phyloP scores from a whole-genome alignment of 164 flowering plant genomes.

The Cinnamomum chago region DNA sequence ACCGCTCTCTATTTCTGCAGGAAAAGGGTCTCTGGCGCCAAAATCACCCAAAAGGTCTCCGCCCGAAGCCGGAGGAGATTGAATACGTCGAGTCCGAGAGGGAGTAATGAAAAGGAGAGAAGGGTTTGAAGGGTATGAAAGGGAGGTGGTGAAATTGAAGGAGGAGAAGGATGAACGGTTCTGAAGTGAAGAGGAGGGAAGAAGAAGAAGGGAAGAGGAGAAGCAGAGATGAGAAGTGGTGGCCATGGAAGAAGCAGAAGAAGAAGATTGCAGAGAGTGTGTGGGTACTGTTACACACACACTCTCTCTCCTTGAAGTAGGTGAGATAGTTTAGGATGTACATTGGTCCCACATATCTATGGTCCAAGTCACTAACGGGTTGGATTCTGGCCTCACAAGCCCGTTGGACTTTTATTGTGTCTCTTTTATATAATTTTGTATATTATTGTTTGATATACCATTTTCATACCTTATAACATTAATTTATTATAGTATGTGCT shows the following conservation, averaged over 20 bases:
- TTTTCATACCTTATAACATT: too few species aligned
- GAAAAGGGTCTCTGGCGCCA: slow-evolving; percentile 92
- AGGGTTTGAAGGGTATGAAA: background rate
- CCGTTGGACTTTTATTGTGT: too few species aligned
- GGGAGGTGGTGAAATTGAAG: background rate
- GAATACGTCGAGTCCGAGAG: background rate
- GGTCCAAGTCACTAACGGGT: too few species aligned
- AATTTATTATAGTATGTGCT: too few species aligned
- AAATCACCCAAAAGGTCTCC: slow-evolving; percentile 64
- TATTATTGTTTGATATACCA: too few species aligned
- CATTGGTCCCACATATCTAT: too few species aligned
- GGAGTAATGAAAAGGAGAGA: background rate
- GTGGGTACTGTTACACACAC: too few species aligned
- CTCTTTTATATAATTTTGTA: too few species aligned
- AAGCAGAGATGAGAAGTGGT: slow-evolving; percentile 7
- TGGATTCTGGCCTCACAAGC: too few species aligned
- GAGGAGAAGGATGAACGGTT: slow-evolving; percentile 2
- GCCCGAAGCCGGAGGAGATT: slow-evolving; percentile 1
- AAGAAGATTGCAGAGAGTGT: background rate
- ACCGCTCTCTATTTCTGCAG: slow-evolving; percentile 63
- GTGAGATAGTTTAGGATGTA: too few species aligned
- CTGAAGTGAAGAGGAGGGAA: background rate
- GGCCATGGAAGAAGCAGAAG: slow-evolving; percentile 12
- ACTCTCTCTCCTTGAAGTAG: too few species aligned
- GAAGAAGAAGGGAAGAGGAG: slow-evolving; percentile 8